A percentile compares a stretch with the other conserved stretches of the same genome.
Conservation (phyloP, 305 asterid genomes). For the Fraxinus floribunda region DNA sequence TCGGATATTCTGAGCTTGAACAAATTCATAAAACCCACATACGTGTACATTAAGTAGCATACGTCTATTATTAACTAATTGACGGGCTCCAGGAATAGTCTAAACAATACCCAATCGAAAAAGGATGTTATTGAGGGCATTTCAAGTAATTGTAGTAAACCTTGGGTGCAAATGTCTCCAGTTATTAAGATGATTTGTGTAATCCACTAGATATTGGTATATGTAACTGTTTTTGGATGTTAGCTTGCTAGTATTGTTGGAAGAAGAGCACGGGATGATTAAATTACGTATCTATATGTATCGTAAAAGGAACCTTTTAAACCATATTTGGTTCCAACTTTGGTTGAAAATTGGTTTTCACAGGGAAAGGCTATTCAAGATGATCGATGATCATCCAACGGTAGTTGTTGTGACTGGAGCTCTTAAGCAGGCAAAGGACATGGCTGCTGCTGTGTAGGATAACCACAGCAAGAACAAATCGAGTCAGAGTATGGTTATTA, state of each 20-base stretch:
- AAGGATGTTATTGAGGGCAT: not conserved
- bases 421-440: not conserved
- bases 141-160: not conserved
- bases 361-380: not conserved
- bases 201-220: not conserved
- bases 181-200: not conserved
- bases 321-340: not conserved
- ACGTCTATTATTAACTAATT: not conserved
- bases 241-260: not conserved
- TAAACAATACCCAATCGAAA: not conserved
- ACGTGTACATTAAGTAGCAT: not conserved
- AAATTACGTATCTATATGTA: not conserved
- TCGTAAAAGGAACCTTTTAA: not conserved
- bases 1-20: not conserved
- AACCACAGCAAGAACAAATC: slow-evolving; percentile 56
- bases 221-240: not conserved
- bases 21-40: not conserved
- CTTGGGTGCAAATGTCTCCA: not conserved
- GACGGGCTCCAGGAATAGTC: not conserved
- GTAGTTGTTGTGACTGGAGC: not conserved
- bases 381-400: not conserved
- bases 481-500: slow-evolving; percentile 39
- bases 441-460: not conserved
- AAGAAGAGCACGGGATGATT: not conserved
- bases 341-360: not conserved